Evolutionary conservation across 108 stramenopile species (phyloP).

Genomic region (Bacterosira constricta): DNA sequence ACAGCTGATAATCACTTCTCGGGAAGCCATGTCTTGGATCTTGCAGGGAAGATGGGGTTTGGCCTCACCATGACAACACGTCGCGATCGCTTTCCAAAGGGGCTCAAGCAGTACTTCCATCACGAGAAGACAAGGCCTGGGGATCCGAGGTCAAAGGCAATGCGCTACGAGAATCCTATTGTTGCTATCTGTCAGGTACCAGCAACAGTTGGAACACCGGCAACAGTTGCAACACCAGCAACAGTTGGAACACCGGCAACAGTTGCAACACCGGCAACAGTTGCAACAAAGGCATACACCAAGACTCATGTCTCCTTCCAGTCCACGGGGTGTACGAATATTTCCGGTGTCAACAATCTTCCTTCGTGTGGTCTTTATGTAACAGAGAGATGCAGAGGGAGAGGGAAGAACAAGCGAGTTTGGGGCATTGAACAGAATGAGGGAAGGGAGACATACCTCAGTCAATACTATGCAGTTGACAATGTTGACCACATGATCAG

Average conservation of each 20-base stretch:
- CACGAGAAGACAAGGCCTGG: not conserved
- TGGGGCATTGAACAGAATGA: not conserved
- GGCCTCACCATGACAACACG: not conserved
- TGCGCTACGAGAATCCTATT: conserved; percentile 3
- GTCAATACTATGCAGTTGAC: not conserved
- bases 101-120: not conserved
- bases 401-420: not conserved
- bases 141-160: not conserved
- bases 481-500: not conserved
- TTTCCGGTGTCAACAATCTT: not conserved
- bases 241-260: not conserved
- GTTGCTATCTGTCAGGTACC: not conserved
- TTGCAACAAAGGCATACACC: not conserved
- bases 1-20: conserved; percentile 23
- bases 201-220: not conserved
- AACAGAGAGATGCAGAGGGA: not conserved
- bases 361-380: not conserved
- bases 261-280: not conserved
- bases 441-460: not conserved
- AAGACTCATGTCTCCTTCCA: not conserved
- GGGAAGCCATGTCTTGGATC: not conserved
- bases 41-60: not conserved
- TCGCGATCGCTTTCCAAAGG: conserved; percentile 4
- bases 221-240: not conserved
- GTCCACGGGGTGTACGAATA: not conserved